Conservation (phyloP, 495 filamentous ascomycete species). For the Aspergillus panamensis region DNA sequence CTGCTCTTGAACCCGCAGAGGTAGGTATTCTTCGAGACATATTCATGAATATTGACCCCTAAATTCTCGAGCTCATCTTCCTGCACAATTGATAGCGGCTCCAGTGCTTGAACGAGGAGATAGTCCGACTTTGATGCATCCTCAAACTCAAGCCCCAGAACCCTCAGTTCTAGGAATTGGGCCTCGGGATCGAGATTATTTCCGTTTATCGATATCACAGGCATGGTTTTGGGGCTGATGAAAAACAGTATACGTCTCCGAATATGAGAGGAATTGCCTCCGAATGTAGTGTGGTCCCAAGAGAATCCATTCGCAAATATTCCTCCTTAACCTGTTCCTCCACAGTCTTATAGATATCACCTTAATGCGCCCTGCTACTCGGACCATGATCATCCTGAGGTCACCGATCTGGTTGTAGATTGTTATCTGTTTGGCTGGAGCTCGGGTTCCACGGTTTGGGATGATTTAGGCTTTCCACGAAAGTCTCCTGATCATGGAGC, state of each 20-base stretch:
- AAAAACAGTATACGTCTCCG: neutral
- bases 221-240: neutral
- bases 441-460: neutral
- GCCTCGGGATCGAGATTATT: neutral
- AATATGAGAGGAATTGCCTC: neutral
- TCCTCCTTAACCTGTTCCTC: neutral
- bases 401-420: neutral
- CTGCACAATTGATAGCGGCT: neutral
- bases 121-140: neutral
- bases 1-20: neutral
- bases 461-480: neutral
- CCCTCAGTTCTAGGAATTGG: neutral
- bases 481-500: neutral
- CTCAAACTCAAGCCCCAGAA: neutral
- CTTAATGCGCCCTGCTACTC: neutral
- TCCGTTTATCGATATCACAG: conserved; percentile 1
- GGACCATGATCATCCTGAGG: neutral
- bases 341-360: neutral
- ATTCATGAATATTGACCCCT: conserved; percentile 1
- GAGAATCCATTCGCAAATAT: neutral
- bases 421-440: neutral
- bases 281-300: neutral
- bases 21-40: conserved; percentile 1
- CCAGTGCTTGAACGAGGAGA: neutral
- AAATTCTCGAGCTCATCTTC: neutral